phyloP scores from a whole-genome alignment of 352 stramenopile species.

The Thalassiosira hispida region DNA sequence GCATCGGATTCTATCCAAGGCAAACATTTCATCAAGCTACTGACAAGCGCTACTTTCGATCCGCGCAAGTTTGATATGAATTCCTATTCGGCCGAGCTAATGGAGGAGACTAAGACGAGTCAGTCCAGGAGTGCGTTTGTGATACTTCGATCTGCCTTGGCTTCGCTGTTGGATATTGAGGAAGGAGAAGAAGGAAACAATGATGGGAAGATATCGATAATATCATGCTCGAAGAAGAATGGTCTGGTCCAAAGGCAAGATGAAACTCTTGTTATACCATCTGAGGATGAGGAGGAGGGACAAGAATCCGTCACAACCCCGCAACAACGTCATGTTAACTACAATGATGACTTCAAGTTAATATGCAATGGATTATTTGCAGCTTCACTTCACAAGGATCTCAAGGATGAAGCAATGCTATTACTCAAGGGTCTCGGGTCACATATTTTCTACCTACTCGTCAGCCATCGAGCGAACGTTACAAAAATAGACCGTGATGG shows the following conservation, averaged over 20 bases:
- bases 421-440: constrained; percentile 61
- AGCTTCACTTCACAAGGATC: constrained; percentile 39
- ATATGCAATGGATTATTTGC: constrained; percentile 60
- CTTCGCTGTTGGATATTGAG: constrained; percentile 59
- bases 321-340: constrained; percentile 20
- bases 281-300: not conserved
- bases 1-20: not conserved
- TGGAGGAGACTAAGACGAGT: constrained; percentile 53
- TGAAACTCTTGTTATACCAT: constrained; percentile 3
- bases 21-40: constrained; percentile 25
- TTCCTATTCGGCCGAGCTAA: constrained; percentile 48
- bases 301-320: not conserved
- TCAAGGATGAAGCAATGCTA: constrained; percentile 55
- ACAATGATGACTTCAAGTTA: constrained; percentile 45
- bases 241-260: not conserved
- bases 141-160: constrained; percentile 65
- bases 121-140: constrained; percentile 68
- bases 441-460: constrained; percentile 59
- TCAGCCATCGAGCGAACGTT: constrained; percentile 39
- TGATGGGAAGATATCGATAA: constrained; percentile 11
- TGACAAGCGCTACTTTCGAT: constrained; percentile 34
- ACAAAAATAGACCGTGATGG: constrained; percentile 63
- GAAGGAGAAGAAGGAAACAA: constrained; percentile 23
- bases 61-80: constrained; percentile 50
- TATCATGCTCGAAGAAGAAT: constrained; percentile 29